Conservation (phyloP, 352 stramenopile genomes). For the Elongisporangium anandrum region DNA sequence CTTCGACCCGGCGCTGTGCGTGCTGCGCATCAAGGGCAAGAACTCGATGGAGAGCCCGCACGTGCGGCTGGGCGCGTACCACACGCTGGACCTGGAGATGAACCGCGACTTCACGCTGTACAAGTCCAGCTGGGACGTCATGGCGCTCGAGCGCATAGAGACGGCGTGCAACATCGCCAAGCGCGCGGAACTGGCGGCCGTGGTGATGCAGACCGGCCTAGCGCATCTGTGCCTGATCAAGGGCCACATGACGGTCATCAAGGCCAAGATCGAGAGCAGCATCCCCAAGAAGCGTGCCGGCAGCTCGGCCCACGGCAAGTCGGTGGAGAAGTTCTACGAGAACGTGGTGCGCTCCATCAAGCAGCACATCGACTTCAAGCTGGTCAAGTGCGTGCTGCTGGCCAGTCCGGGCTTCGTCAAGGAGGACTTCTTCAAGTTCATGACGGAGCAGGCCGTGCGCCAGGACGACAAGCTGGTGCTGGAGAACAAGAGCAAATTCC, state of each 20-base stretch:
- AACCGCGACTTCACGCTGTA: slow-evolving; percentile 95
- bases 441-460: slow-evolving; percentile 89
- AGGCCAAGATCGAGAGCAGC: slow-evolving; percentile 93
- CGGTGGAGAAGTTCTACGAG: slow-evolving; percentile 95
- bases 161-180: slow-evolving; percentile 93
- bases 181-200: slow-evolving; percentile 93
- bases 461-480: slow-evolving; percentile 93
- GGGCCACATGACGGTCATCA: slow-evolving; percentile 94
- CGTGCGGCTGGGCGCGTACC: slow-evolving; percentile 96
- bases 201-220: slow-evolving; percentile 96
- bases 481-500: slow-evolving; percentile 97
- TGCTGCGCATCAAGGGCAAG: slow-evolving; percentile 93
- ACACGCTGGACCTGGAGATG: slow-evolving; percentile 96
- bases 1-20: slow-evolving; percentile 93
- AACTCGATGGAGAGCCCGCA: slow-evolving; percentile 93
- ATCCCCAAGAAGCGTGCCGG: slow-evolving; percentile 97
- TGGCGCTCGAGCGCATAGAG: slow-evolving; percentile 96
- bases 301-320: slow-evolving; percentile 92
- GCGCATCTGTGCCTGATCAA: slow-evolving; percentile 98
- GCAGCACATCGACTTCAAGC: slow-evolving; percentile 95
- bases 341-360: slow-evolving; percentile 95
- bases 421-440: slow-evolving; percentile 97
- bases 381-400: slow-evolving; percentile 96
- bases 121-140: slow-evolving; percentile 97
- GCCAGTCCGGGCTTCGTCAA: slow-evolving; percentile 96